A percentile compares a stretch with the other conserved stretches of the same genome.
Conservation (phyloP, 768 basidiomycete genomes). For the Lentinula sp. region DNA sequence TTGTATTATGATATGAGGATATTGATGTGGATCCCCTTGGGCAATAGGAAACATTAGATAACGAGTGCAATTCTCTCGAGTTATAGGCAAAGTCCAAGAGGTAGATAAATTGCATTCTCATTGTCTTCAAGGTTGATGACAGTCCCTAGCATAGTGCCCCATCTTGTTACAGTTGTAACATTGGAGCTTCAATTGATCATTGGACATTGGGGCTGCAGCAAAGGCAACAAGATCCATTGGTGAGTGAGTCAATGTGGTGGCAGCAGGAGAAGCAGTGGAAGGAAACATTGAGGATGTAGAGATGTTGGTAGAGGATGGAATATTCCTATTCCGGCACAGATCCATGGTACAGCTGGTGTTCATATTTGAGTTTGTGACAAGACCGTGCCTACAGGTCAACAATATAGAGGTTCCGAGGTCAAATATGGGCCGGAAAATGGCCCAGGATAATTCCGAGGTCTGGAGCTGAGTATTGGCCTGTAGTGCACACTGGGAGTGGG, state of each 20-base stretch:
- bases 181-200: slow-evolving; percentile 1
- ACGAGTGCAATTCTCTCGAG: neutral
- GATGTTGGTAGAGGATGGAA: neutral
- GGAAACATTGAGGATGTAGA: neutral
- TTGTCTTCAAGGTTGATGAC: neutral
- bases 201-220: neutral
- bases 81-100: no score
- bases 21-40: neutral
- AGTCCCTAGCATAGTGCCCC: slow-evolving; percentile 9
- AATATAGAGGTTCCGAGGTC: no score
- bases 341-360: neutral
- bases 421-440: no score
- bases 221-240: slow-evolving; percentile 8
- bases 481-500: no score
- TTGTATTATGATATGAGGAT: neutral
- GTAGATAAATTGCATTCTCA: no score
- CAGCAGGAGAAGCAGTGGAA: neutral
- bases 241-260: neutral
- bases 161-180: slow-evolving; percentile 10
- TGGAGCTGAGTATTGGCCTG: no score
- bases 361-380: neutral
- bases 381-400: no score
- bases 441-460: no score
- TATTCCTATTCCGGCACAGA: neutral
- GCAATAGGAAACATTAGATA: neutral